Base-by-base conservation (phyloP, 2,329 filamentous ascomycete genomes). In the Sodiomyces alkalinus region DNA sequence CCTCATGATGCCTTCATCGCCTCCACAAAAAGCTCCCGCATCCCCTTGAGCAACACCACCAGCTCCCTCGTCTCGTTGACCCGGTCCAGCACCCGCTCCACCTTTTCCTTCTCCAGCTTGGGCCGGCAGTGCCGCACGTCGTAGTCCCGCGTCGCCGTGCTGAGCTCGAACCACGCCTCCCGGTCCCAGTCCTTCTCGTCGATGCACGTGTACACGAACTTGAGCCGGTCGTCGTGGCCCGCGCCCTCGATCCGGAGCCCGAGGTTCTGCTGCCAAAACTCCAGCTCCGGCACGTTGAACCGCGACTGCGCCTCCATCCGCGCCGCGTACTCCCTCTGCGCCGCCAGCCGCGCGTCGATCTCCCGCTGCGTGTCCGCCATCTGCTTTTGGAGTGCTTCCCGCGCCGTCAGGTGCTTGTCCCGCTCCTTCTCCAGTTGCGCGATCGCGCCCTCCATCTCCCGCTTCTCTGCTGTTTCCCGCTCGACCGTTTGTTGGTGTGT, bases 241-340 rank as follows among this genome's bases (percentile, higher is more conserved):
- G 81, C 80, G 2, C 87, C 87, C 47, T 96, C 87, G 45, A 98
- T 92, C 35, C 79, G 65, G 47, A 96, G 53, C 33, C 87, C 86
- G 34, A 98, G 60, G 48, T 87, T 90, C 30, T 78, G 79, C 49
- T 92, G 80, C 90, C 90, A 98, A 49, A 96, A 96, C 41, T 86
- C 80, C 25, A 98, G 65, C 58, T 98, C 90, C 0, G 90, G 90
- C 23, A 81, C 70, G 53, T 98, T 96, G 53, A 87, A 80, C 19
- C 83, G 72, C 30, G 80, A 72, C 56, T 96, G 87, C 2, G 77
- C 69, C 43, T 92, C 82, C 20, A 92, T 62, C 41, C 82, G 74
- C 36, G 71, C 67, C 26, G 80, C 74, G 48, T 81, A 74, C 37
- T 70, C 69, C 28, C 73, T 63, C 53, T 85, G 80, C 9, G 77